Base-by-base conservation (phyloP, 2,329 filamentous ascomycete species). In the Ophiostoma ips region DNA sequence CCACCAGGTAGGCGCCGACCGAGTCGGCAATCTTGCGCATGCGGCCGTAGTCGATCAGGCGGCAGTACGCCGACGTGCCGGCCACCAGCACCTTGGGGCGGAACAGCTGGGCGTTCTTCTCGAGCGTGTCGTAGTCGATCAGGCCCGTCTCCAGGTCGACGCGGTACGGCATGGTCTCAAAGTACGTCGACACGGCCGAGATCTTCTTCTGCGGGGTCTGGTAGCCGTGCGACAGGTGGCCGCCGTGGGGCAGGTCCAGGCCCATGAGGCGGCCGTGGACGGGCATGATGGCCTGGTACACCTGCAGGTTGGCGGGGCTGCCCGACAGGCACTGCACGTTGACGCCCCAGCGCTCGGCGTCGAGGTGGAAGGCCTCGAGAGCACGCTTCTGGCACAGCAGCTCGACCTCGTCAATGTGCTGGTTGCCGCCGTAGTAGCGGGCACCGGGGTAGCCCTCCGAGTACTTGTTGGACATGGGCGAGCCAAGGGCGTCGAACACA, bases 401-500 rank as follows among this genome's bases (percentile, higher is more conserved):
- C 78, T 98, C 92, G 62, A 95, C 88, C 69, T 87, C 77, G 69
- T 98, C 92, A 59, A 98, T 98, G 77, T 92, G 87, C 77, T 98
- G 85, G 75, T 98, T 98, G 64, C 92, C 92, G 65, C 92, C 92
- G 64, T 98, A 98, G 79, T 98, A 98, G 70, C 92, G 84, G 61
- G 92, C 92, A 66, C 92, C 92, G 59, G 92, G 92, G 69, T 95
- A 95, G 58, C 92, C 92, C 76, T 98, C 92, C 16, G 88, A 95
- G 79, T 98, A 98, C 76, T 98, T 98, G 80, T 98, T 95, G 70
- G 86, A 87, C 85, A 92, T 94, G 67, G 85, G 84, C 52, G 83
- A 89, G 63, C 92, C 92, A 58, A 98, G 81, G 54, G 92, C 92
- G 72, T 98, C 89, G 73, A 95, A 95, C 63, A 98, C 92, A 62